Evolutionary conservation across 2,329 filamentous ascomycete genomes (phyloP).

Genomic region (Aspergillus brasiliensis): DNA sequence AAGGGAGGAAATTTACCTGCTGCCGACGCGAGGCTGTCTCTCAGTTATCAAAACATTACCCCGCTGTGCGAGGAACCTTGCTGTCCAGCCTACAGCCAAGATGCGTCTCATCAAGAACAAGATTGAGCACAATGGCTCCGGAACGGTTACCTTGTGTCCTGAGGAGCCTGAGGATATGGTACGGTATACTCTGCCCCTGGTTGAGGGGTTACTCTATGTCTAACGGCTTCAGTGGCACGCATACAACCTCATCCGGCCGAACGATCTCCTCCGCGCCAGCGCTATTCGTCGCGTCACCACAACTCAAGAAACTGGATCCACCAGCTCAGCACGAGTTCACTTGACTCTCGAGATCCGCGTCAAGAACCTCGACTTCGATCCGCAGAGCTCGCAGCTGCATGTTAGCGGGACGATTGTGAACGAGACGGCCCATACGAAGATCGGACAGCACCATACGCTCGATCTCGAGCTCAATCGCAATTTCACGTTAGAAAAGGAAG

Average conservation of each 20-base stretch:
- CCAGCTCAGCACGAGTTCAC: constrained; percentile 64
- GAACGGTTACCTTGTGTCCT: constrained; percentile 66
- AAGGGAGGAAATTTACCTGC: no score
- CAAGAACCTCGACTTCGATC: constrained; percentile 68
- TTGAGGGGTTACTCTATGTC: background rate
- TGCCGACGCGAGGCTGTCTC: no score
- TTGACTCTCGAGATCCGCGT: constrained; percentile 67
- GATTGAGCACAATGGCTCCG: constrained; percentile 68
- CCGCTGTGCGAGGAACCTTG: background rate
- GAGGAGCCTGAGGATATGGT: constrained; percentile 78
- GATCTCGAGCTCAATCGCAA: constrained; percentile 86
- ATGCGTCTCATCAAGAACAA: constrained; percentile 70
- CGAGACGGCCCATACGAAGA: constrained; percentile 68
- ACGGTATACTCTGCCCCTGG: constrained; percentile 14
- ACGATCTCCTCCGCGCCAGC: constrained; percentile 65
- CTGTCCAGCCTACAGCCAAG: constrained; percentile 2
- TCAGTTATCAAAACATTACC: background rate
- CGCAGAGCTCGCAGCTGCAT: constrained; percentile 68
- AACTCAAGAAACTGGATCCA: constrained; percentile 60
- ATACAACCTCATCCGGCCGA: constrained; percentile 70
- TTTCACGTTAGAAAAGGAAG: constrained; percentile 82
- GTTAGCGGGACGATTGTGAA: constrained; percentile 66
- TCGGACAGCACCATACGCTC: constrained; percentile 69
- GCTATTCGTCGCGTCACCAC: constrained; percentile 69
- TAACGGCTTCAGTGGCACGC: constrained; percentile 64